A percentile compares a stretch with the other conserved stretches of the same genome.
Evolutionary conservation across 2,329 filamentous ascomycete species (phyloP).

Genomic region (Hypoxylon rubiginosum): DNA sequence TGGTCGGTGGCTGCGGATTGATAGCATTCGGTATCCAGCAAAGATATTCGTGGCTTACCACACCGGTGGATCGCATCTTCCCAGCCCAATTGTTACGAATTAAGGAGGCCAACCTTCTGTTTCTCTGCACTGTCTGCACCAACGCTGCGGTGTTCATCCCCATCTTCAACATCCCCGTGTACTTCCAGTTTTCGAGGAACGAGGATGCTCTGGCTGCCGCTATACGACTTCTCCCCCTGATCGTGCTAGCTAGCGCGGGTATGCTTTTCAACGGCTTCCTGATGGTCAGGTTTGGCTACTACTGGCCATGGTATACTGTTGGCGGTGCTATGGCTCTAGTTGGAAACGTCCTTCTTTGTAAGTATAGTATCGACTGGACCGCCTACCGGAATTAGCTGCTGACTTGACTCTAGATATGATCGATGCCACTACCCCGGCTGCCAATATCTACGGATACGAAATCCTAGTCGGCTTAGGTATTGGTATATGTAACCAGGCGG

Average conservation of each 20-base stretch:
- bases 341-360: slow-evolving; percentile 20
- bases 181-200: slow-evolving; percentile 62
- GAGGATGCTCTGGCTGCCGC: slow-evolving; percentile 58
- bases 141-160: slow-evolving; percentile 47
- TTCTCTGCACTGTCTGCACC: slow-evolving; percentile 52
- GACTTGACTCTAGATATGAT: slow-evolving; percentile 41
- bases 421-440: slow-evolving; percentile 53
- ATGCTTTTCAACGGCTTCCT: slow-evolving; percentile 53
- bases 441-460: slow-evolving; percentile 44
- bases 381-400: slow-evolving; percentile 27
- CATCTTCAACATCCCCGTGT: slow-evolving; percentile 66
- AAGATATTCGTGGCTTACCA: slow-evolving; percentile 57
- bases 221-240: slow-evolving; percentile 58
- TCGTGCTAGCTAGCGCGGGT: slow-evolving; percentile 53
- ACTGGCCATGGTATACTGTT: slow-evolving; percentile 21
- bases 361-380: slow-evolving; percentile 8
- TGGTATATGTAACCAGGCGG: slow-evolving; percentile 8
- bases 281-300: slow-evolving; percentile 53
- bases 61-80: slow-evolving; percentile 56
- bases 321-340: slow-evolving; percentile 6
- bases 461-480: slow-evolving; percentile 30
- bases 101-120: slow-evolving; percentile 58
- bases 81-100: slow-evolving; percentile 61
- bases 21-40: slow-evolving; percentile 63
- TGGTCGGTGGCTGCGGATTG: slow-evolving; percentile 58